Base-by-base conservation (phyloP, 2,329 filamentous ascomycete species). In the Cladosporium sp. region DNA sequence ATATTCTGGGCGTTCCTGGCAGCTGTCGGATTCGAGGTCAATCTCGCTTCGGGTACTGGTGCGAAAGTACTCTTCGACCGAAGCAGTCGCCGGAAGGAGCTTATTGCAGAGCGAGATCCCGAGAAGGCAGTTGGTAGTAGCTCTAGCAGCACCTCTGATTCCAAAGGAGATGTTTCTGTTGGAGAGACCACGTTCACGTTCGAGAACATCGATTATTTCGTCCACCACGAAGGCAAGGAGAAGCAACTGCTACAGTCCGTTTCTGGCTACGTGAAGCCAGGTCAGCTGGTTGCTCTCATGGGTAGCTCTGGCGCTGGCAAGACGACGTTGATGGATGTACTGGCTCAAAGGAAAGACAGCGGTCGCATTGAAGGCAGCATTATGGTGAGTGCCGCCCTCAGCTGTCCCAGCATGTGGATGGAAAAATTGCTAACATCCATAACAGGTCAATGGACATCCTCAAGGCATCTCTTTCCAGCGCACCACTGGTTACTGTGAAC, bases 241-340 rank as follows among this genome's bases (percentile, higher is more conserved):
- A 74, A 80, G 21, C 76, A 74, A 6, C 76, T 90, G 4, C 77
- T 90, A 14, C 82, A 87, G 66, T 81, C 88, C 65, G 85, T 90
- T 4, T 83, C 87, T 70, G 93, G 89, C 1, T 94, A 89, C 71
- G 90, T 93, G 58, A 87, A 89, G 68, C 91, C 91, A 1, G 91
- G 92, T 36, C 87, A 90, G 71, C 83, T 94, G 14, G 93, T 90
- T 2, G 91, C 91, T 1, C 81, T 95, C 1, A 93, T 95, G 90
- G 92, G 92, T 44, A 88, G 89, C 7, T 92, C 90, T 3, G 91
- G 91, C 47, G 79, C 80, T 32, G 78, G 78, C 24, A 80, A 80
- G 67, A 79, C 78, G 1, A 80, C 78, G 7, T 69, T 79, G 1
- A 72, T 80, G 21, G 76, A 79, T 68, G 73, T 75, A 11, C 69